Evolutionary conservation across 805 yeast genomes (phyloP), one percentile per base, ranked within the genome.

Genomic region (Dipodascus geniculatus): DNA sequence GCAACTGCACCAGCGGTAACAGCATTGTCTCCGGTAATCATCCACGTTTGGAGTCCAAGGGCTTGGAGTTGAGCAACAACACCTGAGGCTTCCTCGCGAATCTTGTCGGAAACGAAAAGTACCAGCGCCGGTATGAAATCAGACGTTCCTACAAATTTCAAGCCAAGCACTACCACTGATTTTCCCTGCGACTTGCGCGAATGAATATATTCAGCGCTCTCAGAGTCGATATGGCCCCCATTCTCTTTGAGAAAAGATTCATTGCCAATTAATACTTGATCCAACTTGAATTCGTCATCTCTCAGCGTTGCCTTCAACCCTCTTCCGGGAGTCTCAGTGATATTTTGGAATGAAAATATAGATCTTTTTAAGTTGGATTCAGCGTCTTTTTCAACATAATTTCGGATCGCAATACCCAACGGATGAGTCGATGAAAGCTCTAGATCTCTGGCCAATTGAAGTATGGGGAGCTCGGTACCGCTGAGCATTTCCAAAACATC

Each of bases 21-120:
- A 51, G 63, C 73, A 60, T 83, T 83, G 63, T 85, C 93, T 20
- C 93, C 93, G 2, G 88, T 80, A 44, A 85, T 79, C 86, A 85
- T 82, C 81, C 85, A 85, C 51, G 84, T 76, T 22, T 76, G 75
- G 19, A 84, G 76, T 3, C 76, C 74, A 3, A 65, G 65, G 8
- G 54, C 52, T 44, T 71, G 66, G 11, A 79, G 63, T 3, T 68
- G 67, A 4, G 68, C 60, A 19, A 85, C 71, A 0, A 83, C 83
- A 20, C 60, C 60, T 35, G 69, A 71, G 1, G 88, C 72, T 62
- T 85, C 93, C 0, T 76, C 72, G 2, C 75, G 64, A 23, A 71
- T 60, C 55, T 61, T 60, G 63, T 85, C 91, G 49, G 86, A 74
- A 33, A 82, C 80, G 2, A 80, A 84, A 56, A 81, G 58, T 54